Conservation (phyloP, 2,329 filamentous ascomycete genomes). For the Hypoxylon rubiginosum region DNA sequence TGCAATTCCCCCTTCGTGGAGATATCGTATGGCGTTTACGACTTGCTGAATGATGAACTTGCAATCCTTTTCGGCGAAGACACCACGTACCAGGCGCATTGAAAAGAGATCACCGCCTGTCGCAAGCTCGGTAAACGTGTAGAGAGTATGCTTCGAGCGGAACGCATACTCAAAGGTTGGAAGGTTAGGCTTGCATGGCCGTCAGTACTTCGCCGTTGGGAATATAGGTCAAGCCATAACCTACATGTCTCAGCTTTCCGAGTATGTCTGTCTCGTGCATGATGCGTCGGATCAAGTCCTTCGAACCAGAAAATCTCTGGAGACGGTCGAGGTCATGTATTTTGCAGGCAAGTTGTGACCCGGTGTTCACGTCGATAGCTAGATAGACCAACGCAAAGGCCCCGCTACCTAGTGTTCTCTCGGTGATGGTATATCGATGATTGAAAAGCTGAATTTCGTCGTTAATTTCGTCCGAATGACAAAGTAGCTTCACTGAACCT, state of each 20-base stretch:
- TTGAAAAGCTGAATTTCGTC: constrained; percentile 57
- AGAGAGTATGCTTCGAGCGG: constrained; percentile 63
- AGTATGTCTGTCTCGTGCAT: constrained; percentile 67
- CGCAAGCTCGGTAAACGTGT: constrained; percentile 70
- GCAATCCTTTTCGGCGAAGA: constrained; percentile 58
- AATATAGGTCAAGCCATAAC: constrained; percentile 37
- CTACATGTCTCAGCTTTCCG: constrained; percentile 66
- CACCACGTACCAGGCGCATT: constrained; percentile 56
- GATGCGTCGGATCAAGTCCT: constrained; percentile 54
- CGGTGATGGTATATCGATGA: constrained; percentile 62
- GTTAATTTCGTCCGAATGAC: constrained; percentile 34
- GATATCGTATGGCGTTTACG: constrained; percentile 60
- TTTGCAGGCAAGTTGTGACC: constrained; percentile 77
- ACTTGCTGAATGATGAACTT: constrained; percentile 64
- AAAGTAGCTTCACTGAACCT: constrained; percentile 19
- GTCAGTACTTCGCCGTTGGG: neutral
- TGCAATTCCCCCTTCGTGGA: constrained; percentile 64
- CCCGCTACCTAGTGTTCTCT: constrained; percentile 66
- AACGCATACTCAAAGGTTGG: constrained; percentile 66
- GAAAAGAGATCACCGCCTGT: constrained; percentile 68
- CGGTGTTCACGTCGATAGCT: constrained; percentile 64
- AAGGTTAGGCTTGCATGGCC: constrained; percentile 64
- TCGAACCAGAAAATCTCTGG: constrained; percentile 34
- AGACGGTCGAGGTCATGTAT: constrained; percentile 65
- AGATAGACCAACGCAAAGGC: constrained; percentile 67